Evolutionary conservation across 1,284 basidiomycete genomes (phyloP), one percentile per base, ranked within the genome.

Genomic region (Pyrrhoderma noxium): DNA sequence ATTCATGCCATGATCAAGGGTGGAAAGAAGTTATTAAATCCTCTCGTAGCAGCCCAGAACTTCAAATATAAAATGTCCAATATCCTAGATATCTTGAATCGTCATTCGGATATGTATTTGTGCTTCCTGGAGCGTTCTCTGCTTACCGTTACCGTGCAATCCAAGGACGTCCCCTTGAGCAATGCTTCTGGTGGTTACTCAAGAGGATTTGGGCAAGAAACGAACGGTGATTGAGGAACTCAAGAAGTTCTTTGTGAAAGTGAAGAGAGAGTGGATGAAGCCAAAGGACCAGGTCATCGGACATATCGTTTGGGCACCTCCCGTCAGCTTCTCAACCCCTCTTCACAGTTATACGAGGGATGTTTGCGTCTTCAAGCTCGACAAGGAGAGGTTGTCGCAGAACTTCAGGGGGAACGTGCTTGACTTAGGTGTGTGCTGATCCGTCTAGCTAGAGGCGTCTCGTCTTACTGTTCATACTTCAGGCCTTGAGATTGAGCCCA

Each of bases 31-130:
- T 77, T 99, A 34, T 64, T 98, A 55, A 99, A 98, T 62, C 95
- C 95, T 11, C 74, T 98, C 42, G 82, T 94, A 25, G 93, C 93
- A 8, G 91, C 92, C 19, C 95, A 98, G 67, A 98, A 98, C 69
- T 98, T 99, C 62, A 95, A 99, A 70, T 98, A 98, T 73, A 97
- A 92, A 71, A 94, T 94, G 88, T 93, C 89, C 35, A 94, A 94
- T 67, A 95, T 96, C 61, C 74, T 94, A 22, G 89, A 93, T 64
- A 93, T 2, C 75, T 95, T 43, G 94, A 98, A 68, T 93, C 89
- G 61, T 86, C 84, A 57, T 98, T 98, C 63, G 95, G 94, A 49
- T 98, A 97, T 58, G 89, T 93, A 16, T 93, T 90, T 41, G 94
- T 97, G 55, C 72, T 98, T 52, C 95, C 95, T 45, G 94, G 94